These are phyloP conservation scores for Melampsora larici-populina DNA, from an alignment of 1,284 basidiomycete species.

Conservation along the genomic window DNA sequence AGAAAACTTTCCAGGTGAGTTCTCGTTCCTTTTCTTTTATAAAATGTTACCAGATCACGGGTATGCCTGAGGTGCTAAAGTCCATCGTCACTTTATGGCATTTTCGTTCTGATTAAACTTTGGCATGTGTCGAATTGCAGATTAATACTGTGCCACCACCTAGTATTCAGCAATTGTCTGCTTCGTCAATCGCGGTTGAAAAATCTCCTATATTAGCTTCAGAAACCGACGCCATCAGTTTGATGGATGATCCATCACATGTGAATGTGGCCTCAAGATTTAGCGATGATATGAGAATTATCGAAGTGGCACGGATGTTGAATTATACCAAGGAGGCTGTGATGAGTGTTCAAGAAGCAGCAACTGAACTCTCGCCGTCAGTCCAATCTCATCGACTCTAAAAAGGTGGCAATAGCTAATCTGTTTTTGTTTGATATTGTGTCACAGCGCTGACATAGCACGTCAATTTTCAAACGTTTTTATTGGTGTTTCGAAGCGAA, in stretches of 20 bases:
- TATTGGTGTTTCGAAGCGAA: slow-evolving; percentile 46
- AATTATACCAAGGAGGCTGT: slow-evolving; percentile 41
- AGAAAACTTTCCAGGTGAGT: slow-evolving; percentile 2
- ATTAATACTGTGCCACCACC: slow-evolving; percentile 27
- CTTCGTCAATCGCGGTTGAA: slow-evolving; percentile 23
- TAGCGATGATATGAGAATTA: slow-evolving; percentile 43
- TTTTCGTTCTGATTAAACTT: too few species aligned
- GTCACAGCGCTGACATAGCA: slow-evolving; percentile 20
- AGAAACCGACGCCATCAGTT: slow-evolving; percentile 28
- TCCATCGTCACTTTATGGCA: too few species aligned
- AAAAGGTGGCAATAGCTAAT: neutral
- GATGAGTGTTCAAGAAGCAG: slow-evolving; percentile 37
- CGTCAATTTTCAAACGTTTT: slow-evolving; percentile 45
- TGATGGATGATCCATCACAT: slow-evolving; percentile 23
- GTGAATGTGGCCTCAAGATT: slow-evolving; percentile 33
- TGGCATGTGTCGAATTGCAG: neutral
- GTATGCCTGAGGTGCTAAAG: too few species aligned
- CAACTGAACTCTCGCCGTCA: slow-evolving; percentile 30
- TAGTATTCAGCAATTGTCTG: slow-evolving; percentile 24
- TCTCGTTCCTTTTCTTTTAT: neutral
- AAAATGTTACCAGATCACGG: neutral
- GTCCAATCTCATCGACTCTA: neutral
- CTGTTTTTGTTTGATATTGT: neutral
- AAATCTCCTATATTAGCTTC: slow-evolving; percentile 16
- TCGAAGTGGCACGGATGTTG: slow-evolving; percentile 41